Evolutionary conservation across 345 rosid species (phyloP).

Genomic region (Pugionium cornutum): DNA sequence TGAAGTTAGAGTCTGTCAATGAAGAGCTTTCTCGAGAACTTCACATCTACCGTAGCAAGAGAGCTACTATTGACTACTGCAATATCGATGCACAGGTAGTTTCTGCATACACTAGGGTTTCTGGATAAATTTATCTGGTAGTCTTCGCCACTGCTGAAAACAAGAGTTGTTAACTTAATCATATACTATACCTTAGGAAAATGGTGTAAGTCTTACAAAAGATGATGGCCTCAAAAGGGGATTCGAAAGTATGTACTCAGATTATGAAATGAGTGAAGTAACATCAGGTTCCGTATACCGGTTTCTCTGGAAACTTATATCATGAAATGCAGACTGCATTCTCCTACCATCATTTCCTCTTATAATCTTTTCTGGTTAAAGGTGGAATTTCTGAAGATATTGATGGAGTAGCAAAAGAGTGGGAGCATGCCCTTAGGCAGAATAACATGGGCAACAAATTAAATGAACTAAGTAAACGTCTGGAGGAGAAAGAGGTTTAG

Average conservation of each 20-base stretch:
- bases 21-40: conserved; percentile 70
- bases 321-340: conserved; percentile 13
- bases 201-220: conserved; percentile 34
- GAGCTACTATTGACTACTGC: conserved; percentile 47
- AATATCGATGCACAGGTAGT: conserved; percentile 59
- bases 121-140: conserved; percentile 5
- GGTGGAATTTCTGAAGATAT: conserved; percentile 64
- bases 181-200: conserved; percentile 41
- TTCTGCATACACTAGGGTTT: conserved; percentile 1
- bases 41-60: conserved; percentile 65
- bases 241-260: conserved; percentile 55
- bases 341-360: neutral
- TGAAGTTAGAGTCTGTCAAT: conserved; percentile 70
- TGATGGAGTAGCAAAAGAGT: conserved; percentile 82
- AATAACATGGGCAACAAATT: conserved; percentile 83
- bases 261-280: conserved; percentile 74
- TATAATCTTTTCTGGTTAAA: conserved; percentile 22
- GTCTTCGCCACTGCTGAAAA: conserved; percentile 18
- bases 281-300: conserved; percentile 40
- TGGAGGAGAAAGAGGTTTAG: conserved; percentile 92
- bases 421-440: conserved; percentile 81
- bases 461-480: conserved; percentile 71
- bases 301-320: conserved; percentile 9
- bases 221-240: conserved; percentile 57
- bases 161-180: conserved; percentile 25